A percentile compares a stretch with the other conserved stretches of the same genome.
These are phyloP conservation scores for Alternaria postmessia DNA, from an alignment of 2,329 filamentous ascomycete species.

Conservation along the genomic window DNA sequence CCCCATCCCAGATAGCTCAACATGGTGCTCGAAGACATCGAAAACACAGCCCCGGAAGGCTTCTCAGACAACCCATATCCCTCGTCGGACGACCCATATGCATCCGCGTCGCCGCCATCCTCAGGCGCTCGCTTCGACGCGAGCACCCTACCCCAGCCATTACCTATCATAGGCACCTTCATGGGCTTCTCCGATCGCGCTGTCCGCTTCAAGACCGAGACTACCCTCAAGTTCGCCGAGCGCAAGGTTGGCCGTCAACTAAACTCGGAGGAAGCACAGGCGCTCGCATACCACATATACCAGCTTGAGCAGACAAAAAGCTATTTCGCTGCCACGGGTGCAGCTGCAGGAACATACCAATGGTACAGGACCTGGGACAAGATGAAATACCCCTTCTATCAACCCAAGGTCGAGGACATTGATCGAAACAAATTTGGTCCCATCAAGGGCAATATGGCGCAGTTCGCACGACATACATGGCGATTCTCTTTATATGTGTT, in stretches of 20 bases:
- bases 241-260: conserved; percentile 49
- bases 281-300: conserved; percentile 52
- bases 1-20: conserved; percentile 21
- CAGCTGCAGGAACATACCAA: conserved; percentile 39
- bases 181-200: conserved; percentile 39
- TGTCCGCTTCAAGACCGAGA: conserved; percentile 40
- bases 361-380: conserved; percentile 46
- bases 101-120: conserved; percentile 26
- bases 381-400: conserved; percentile 54
- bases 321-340: conserved; percentile 50
- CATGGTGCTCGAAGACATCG: conserved; percentile 55
- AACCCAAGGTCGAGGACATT: conserved; percentile 50
- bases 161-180: conserved; percentile 44
- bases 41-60: conserved; percentile 39
- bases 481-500: conserved; percentile 36
- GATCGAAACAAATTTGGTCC: conserved; percentile 51
- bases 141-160: conserved; percentile 47
- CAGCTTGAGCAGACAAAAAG: conserved; percentile 49
- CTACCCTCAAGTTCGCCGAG: conserved; percentile 44
- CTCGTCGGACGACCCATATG: conserved; percentile 51
- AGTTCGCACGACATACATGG: conserved; percentile 37
- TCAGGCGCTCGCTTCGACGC: conserved; percentile 46
- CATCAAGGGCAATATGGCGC: conserved; percentile 45
- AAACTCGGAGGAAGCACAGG: conserved; percentile 53
- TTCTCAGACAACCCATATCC: conserved; percentile 43